Evolutionary conservation across 768 basidiomycete species (phyloP), one percentile per base, ranked within the genome.

Genomic region (Termitomyces sp.): DNA sequence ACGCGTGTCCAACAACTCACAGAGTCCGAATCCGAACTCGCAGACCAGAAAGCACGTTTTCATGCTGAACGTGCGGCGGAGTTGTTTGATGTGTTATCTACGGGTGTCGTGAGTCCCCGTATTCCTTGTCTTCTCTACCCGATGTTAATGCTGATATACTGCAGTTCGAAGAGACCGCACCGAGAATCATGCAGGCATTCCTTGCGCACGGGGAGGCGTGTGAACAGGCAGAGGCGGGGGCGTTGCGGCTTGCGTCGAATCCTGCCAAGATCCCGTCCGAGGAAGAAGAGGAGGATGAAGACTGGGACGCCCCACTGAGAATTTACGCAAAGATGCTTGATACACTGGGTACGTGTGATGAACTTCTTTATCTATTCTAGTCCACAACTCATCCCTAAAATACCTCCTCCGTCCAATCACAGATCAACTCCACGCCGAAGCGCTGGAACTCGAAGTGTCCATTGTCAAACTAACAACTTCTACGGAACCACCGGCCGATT

Each of bases 121-220:
- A 41, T 42, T 37, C 8, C 26, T 7, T 9, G 26, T 40, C 10
- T 17, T 38, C 8, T 26, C 10, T 26, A 6, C 35, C 2, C 5
- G 33, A 19, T 7, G 3, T 17, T 31, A 7, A 42, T 31, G 2
- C 0, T 10, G 48, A n/a, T 6, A 41, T n/a, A 31, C 37, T 47
- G 1, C 54, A 80, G 79, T 73, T 80, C 53, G 66, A 71, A 5
- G 71, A 71, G 55, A 70, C 70, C n/a, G 78, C 77, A 0, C 79
- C 81, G 19, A 65, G 64, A 0, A 67, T 79, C n/a, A 80, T 82
- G 71, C 74, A 79, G 57, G 60, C 68, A 0, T 83, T 81, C 61
- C 68, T 77, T 17, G 63, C 72, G 0, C 77, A 81, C 62, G 79
- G 78, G 3, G 75, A 79, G 35, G 68, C 69, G 0, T 81, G 77